Conservation (phyloP, 768 basidiomycete species). For the Ramaria rubella region DNA sequence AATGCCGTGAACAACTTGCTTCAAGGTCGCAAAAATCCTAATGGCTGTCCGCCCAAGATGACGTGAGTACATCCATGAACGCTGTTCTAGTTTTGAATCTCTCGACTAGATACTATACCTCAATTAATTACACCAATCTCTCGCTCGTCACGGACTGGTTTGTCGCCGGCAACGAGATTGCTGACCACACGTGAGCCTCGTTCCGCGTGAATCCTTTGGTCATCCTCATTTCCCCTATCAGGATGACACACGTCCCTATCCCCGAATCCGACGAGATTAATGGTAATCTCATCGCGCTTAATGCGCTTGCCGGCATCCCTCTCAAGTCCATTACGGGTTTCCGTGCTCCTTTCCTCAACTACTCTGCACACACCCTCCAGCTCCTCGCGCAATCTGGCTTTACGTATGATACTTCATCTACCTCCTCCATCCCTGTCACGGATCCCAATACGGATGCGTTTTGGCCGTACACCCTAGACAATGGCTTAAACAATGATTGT, state of each 20-base stretch:
- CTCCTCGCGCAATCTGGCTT: conserved; percentile 50
- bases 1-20: conserved; percentile 71
- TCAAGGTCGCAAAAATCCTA: conserved; percentile 66
- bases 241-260: conserved; percentile 71
- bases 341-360: conserved; percentile 72
- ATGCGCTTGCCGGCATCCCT: conserved; percentile 73
- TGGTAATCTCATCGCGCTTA: conserved; percentile 73
- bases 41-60: conserved; percentile 68
- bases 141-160: conserved; percentile 74
- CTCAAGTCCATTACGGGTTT: conserved; percentile 59
- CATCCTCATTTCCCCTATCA: conserved; percentile 20
- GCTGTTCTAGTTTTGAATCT: neutral
- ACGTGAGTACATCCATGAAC: conserved; percentile 36
- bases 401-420: conserved; percentile 63
- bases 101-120: neutral
- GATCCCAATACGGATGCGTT: conserved; percentile 63
- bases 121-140: conserved; percentile 65
- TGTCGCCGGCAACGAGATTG: conserved; percentile 79
- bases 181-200: conserved; percentile 59
- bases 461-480: conserved; percentile 80
- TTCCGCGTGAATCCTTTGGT: neutral
- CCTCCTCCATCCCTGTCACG: conserved; percentile 58
- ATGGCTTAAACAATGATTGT: conserved; percentile 77
- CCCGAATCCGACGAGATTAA: conserved; percentile 62
- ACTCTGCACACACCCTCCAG: conserved; percentile 54